These are phyloP conservation scores for Naganishia friedmannii DNA, from an alignment of 768 basidiomycete genomes.

Conservation along the genomic window DNA sequence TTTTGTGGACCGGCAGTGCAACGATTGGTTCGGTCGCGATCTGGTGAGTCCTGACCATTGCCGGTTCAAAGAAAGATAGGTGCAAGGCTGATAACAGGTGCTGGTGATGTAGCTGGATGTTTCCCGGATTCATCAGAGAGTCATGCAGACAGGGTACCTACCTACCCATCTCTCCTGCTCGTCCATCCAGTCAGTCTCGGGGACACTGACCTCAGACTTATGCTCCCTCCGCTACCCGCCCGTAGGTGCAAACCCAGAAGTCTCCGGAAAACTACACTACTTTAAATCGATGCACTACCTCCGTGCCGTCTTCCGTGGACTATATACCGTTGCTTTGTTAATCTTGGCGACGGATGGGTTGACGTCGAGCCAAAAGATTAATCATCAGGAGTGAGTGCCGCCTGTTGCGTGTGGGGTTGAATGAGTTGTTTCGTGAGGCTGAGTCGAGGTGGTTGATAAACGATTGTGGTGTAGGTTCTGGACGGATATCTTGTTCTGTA, in stretches of 20 bases:
- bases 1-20: not conserved
- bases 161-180: not conserved
- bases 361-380: conserved; percentile 33
- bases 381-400: conserved; percentile 35
- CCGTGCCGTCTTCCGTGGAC: conserved; percentile 37
- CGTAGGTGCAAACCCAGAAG: conserved; percentile 42
- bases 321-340: conserved; percentile 36
- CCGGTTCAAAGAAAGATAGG: too few relatives aligned
- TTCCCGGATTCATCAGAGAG: conserved; percentile 42
- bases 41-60: conserved; percentile 10
- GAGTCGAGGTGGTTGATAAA: not conserved
- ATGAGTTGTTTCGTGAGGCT: not conserved
- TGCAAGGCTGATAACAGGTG: not conserved
- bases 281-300: conserved; percentile 36
- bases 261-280: conserved; percentile 39
- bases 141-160: conserved; percentile 32
- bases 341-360: conserved; percentile 38
- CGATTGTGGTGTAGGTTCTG: not conserved
- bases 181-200: not conserved
- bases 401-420: too few relatives aligned
- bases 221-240: conserved; percentile 31
- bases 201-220: conserved; percentile 27
- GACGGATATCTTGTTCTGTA: conserved; percentile 10
- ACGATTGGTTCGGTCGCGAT: conserved; percentile 20
- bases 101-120: conserved; percentile 36